Base-by-base conservation (phyloP, 1,284 basidiomycete genomes). In the Malassezia pachydermatis region DNA sequence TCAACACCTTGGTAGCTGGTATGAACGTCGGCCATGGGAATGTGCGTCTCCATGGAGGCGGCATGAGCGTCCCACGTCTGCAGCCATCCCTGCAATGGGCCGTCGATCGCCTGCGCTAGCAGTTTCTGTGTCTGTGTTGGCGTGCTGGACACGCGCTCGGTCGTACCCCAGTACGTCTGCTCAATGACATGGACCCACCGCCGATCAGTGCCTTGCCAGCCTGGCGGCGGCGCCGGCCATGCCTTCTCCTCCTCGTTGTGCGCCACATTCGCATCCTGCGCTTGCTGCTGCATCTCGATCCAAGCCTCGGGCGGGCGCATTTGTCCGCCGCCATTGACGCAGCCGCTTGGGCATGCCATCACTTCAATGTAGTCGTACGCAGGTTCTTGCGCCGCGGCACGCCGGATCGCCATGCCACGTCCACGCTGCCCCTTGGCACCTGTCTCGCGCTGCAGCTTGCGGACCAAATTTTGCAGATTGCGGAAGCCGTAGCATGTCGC, bases 331-430 rank as follows among this genome's bases (percentile, higher is more conserved):
- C 94, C 92, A 67, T 96, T 96, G 40, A 95, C 87, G 70, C 94
- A 98, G 5, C 94, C 94, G 0, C 85, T 82, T 0, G 94, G 94
- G 75, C 94, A 99, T 19, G 94, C 94, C 94, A 99, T 98, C 54
- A 99, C 89, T 67, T 99, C 94, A 40, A 98, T 84, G 72, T 92
- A 98, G 74, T 98, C 92, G 71, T 92, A 86, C 58, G 67, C 48
- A 10, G 68, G 65, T 19, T 60, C 51, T 3, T 23, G 25, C 28
- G 38, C 37, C 16, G 25, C 41, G n/a, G 30, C 37, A 27, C 44
- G 33, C 16, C 5, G 19, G 34, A 28, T 29, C 39, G 42, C 41
- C 28, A 43, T 5, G 50, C 40, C 20, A 47, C 49, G 25, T 44
- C 54, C 32, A 49, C 50, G 2, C 45, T 42, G 27, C 53, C 58